Percentiles rank a stretch among this genome's conserved stretches.
phyloP scores from a whole-genome alignment of 2,329 filamentous ascomycete species.

The Colletotrichum sp. region DNA sequence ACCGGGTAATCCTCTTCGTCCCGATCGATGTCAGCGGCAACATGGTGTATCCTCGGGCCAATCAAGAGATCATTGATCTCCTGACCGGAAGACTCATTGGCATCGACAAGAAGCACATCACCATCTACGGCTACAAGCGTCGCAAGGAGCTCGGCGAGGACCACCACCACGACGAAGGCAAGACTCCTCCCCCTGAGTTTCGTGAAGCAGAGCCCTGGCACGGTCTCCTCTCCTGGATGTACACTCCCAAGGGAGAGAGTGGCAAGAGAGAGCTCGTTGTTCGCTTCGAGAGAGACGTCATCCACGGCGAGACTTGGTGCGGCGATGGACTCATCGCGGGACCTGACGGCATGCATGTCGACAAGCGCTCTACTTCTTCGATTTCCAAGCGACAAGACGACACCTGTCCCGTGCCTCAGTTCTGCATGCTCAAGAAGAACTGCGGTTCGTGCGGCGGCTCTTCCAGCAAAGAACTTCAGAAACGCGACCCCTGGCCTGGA shows the following conservation, averaged over 20 bases:
- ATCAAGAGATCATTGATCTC: background rate
- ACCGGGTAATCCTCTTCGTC: constrained; percentile 1
- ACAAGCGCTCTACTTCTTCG: background rate
- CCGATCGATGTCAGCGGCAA: background rate
- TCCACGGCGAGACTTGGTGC: constrained; percentile 31
- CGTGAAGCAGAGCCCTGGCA: background rate
- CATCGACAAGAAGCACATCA: background rate
- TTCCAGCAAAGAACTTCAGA: background rate
- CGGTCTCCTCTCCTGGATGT: constrained; percentile 13
- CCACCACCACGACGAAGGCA: background rate
- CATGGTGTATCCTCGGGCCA: background rate
- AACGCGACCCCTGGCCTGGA: background rate
- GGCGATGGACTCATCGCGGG: background rate
- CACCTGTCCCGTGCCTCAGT: background rate
- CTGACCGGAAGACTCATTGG: background rate
- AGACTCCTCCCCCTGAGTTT: background rate
- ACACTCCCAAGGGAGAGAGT: background rate
- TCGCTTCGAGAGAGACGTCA: constrained; percentile 12
- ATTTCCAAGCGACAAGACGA: background rate
- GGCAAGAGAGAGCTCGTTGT: constrained; percentile 7
- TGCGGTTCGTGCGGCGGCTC: background rate
- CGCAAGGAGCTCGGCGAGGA: background rate
- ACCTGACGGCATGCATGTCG: background rate
- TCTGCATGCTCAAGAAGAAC: background rate
- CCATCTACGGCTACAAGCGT: background rate